Evolutionary conservation across 1,139 yeast species (phyloP).

Genomic region (Scheffersomyces quercinus): DNA sequence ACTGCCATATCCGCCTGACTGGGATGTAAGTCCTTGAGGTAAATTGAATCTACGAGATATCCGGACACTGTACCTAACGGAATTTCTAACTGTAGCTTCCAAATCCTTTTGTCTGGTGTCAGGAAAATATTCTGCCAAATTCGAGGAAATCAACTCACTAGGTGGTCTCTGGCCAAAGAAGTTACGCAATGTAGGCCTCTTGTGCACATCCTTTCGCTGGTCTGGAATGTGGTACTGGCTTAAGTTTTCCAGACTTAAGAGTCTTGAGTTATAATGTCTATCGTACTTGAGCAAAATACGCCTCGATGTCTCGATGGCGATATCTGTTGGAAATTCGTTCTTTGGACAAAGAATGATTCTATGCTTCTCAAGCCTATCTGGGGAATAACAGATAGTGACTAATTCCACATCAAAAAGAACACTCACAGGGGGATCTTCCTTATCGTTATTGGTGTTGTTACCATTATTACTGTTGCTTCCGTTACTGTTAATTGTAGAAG

Average conservation of each 20-base stretch:
- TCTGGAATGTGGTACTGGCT: constrained; percentile 29
- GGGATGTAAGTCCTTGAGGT: constrained; percentile 19
- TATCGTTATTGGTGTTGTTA: constrained; percentile 38
- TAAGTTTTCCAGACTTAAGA: constrained; percentile 15
- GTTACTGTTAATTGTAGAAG: constrained; percentile 1
- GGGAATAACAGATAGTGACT: constrained; percentile 77
- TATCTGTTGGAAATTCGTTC: constrained; percentile 62
- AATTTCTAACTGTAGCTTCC: constrained; percentile 79
- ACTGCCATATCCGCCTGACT: constrained; percentile 16
- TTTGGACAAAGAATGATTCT: constrained; percentile 70
- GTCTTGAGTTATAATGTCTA: constrained; percentile 12
- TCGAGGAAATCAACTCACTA: constrained; percentile 85
- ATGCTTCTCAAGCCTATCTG: constrained; percentile 69
- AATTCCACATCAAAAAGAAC: constrained; percentile 75
- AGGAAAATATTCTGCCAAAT: constrained; percentile 90
- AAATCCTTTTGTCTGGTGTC: constrained; percentile 72
- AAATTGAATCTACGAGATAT: constrained; percentile 44
- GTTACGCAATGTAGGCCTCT: constrained; percentile 39
- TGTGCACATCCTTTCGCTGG: constrained; percentile 13
- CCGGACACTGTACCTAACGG: constrained; percentile 74
- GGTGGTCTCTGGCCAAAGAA: constrained; percentile 93
- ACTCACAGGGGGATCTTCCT: constrained; percentile 30
- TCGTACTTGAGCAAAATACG: constrained; percentile 38
- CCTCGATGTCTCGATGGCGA: constrained; percentile 68
- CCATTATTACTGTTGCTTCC: constrained; percentile 10